Percentiles rank a stretch among this genome's conserved stretches.
Conservation (phyloP, 441 rosid species). For the Rhodomyrtus psidioides region DNA sequence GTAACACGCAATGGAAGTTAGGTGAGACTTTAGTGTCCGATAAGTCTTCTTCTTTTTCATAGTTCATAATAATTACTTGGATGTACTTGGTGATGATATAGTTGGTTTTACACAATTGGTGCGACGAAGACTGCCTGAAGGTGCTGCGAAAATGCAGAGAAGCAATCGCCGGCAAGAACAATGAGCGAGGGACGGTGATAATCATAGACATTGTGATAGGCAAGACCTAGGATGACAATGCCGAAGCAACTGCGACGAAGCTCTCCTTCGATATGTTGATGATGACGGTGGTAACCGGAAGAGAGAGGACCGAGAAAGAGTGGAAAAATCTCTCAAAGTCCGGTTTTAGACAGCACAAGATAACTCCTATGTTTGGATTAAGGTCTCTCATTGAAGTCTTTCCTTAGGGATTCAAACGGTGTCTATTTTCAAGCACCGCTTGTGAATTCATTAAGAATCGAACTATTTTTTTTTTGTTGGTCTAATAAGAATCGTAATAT, state of each 20-base stretch:
- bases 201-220: constrained; percentile 9
- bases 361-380: constrained; percentile 15
- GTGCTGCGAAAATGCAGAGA: constrained; percentile 8
- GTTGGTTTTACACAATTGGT: constrained; percentile 9
- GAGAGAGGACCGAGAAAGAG: constrained; percentile 16
- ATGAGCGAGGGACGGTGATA: constrained; percentile 6
- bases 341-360: constrained; percentile 19
- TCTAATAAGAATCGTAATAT: no score
- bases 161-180: not conserved
- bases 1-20: not conserved
- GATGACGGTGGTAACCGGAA: not conserved
- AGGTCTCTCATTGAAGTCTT: constrained; percentile 20
- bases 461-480: no score
- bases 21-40: not conserved
- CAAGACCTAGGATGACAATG: not conserved
- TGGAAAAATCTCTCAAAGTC: constrained; percentile 16
- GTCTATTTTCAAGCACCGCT: no score
- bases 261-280: constrained; percentile 8
- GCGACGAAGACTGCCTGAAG: constrained; percentile 5
- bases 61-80: not conserved
- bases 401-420: no score
- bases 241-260: not conserved
- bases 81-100: not conserved
- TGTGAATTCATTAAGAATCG: no score
- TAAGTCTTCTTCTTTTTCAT: not conserved